A percentile compares a stretch with the other conserved stretches of the same genome.
Conservation (phyloP, 495 filamentous ascomycete genomes). For the Saxophila tyrrhenica region DNA sequence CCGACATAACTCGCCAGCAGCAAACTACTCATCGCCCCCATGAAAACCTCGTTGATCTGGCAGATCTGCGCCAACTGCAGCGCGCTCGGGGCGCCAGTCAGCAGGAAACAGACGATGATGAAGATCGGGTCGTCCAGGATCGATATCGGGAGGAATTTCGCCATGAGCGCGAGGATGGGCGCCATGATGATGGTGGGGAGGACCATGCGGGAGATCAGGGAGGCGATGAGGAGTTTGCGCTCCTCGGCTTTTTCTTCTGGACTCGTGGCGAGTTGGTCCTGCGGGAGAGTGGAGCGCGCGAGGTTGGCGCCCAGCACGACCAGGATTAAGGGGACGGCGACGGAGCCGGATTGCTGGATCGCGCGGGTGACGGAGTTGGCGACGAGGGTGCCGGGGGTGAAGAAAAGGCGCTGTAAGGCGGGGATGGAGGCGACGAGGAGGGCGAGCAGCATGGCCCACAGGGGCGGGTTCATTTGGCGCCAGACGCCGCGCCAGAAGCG, state of each 20-base stretch:
- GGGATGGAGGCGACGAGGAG: conserved; percentile 89
- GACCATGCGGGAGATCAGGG: conserved; percentile 80
- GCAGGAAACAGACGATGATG: conserved; percentile 90
- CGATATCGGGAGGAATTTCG: conserved; percentile 85
- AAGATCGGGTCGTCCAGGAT: conserved; percentile 98
- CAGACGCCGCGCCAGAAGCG: conserved; percentile 56
- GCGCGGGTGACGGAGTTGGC: conserved; percentile 88
- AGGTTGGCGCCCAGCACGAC: conserved; percentile 95
- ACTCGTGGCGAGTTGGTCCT: conserved; percentile 37
- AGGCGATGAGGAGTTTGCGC: conserved; percentile 68
- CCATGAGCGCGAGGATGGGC: conserved; percentile 77
- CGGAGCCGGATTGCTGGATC: conserved; percentile 70
- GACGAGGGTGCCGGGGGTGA: conserved; percentile 78
- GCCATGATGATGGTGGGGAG: conserved; percentile 88
- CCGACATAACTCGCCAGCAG: conserved; percentile 97
- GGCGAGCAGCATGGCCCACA: conserved; percentile 90
- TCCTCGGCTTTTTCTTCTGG: conserved; percentile 51
- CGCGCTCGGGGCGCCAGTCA: conserved; percentile 87
- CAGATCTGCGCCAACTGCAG: conserved; percentile 96
- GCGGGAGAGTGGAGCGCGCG: conserved; percentile 44
- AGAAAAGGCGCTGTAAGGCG: conserved; percentile 70
- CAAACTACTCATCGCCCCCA: conserved; percentile 82
- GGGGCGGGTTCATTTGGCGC: conserved; percentile 96
- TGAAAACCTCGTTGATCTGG: conserved; percentile 93
- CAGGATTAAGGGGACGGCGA: conserved; percentile 88